Conservation (phyloP, 495 filamentous ascomycete genomes). For the Talaromyces proteolyticus region DNA sequence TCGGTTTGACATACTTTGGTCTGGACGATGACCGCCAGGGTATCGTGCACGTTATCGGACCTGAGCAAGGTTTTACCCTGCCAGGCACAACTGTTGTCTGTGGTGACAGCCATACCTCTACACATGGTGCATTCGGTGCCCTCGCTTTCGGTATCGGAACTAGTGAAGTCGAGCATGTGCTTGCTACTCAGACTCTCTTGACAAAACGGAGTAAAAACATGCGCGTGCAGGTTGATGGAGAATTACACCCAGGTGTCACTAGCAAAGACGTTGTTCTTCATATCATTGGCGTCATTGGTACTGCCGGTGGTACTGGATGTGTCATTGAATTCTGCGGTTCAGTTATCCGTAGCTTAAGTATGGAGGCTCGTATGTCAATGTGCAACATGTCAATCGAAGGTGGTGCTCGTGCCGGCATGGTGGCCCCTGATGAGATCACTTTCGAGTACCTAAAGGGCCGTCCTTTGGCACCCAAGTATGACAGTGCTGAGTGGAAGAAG, state of each 20-base stretch:
- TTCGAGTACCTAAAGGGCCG: conserved; percentile 91
- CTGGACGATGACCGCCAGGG: conserved; percentile 95
- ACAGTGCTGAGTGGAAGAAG: conserved; percentile 83
- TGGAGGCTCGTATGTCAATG: conserved; percentile 98
- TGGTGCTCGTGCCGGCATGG: conserved; percentile 92
- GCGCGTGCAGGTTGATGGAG: conserved; percentile 90
- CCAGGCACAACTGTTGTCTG: conserved; percentile 97
- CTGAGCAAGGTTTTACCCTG: conserved; percentile 97
- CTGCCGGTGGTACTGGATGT: conserved; percentile 87
- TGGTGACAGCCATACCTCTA: conserved; percentile 96
- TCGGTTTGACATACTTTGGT: conserved; percentile 95
- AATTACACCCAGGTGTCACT: conserved; percentile 85
- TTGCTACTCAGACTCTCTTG: conserved; percentile 92
- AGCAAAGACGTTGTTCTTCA: conserved; percentile 96
- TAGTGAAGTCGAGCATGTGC: conserved; percentile 96
- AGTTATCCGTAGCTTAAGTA: conserved; percentile 81
- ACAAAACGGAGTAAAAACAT: conserved; percentile 97
- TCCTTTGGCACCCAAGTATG: conserved; percentile 79
- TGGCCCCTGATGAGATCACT: conserved; percentile 89
- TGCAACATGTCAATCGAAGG: conserved; percentile 99
- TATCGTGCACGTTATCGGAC: conserved; percentile 98
- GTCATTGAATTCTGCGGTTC: conserved; percentile 98
- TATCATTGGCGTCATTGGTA: conserved; percentile 90
- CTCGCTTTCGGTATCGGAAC: conserved; percentile 97
- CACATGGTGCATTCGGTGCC: conserved; percentile 93